Evolutionary conservation across 495 filamentous ascomycete genomes (phyloP), one percentile per base, ranked within the genome.

Genomic region (Ramalina intermedia): DNA sequence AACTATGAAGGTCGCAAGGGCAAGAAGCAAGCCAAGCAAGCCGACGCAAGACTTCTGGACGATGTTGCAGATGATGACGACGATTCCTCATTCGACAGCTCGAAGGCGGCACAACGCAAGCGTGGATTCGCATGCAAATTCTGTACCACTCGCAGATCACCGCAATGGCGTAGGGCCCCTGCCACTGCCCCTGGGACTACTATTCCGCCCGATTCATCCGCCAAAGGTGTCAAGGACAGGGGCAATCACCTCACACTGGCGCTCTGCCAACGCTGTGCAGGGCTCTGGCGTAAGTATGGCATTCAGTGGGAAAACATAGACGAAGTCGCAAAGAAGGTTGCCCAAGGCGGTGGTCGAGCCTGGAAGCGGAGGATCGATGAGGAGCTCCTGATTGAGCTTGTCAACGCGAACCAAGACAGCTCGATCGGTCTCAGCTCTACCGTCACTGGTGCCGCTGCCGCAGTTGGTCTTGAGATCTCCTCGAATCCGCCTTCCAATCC

Each of bases 261-360:
- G 2, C 76, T 99, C 6, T 99, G 91, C 62, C 70, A 84, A 47
- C 80, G 89, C 6, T 99, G 91, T 65, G 88, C 87, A 17, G 75
- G 85, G 41, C 68, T 96, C 27, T 99, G 91, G 91, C 77, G 91
- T 29, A 83, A 89, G 49, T 96, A 96, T 58, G 88, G 81, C 9
- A 87, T 99, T 48, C 85, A 91, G 51, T 99, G 87, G 79, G 91
- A 96, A 60, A 84, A 93, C 55, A 72, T 85, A n/a, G 91, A 96
- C 47, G 91, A 96, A 54, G 73, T 95, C 33, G 80, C 82, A 20
- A 95, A 91, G 70, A 91, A 93, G 69, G 80, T 93, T 46, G 79
- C 80, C 3, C 79, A 80, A 46, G 80, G 78, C 49, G 87, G 88
- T 38, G 85, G 87, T 37, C 82, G 85, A 50, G 84, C 84, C 2